A percentile compares a stretch with the other conserved stretches of the same genome.
phyloP scores from a whole-genome alignment of 257 asterid genomes.

The Capsicum rhomboideum region DNA sequence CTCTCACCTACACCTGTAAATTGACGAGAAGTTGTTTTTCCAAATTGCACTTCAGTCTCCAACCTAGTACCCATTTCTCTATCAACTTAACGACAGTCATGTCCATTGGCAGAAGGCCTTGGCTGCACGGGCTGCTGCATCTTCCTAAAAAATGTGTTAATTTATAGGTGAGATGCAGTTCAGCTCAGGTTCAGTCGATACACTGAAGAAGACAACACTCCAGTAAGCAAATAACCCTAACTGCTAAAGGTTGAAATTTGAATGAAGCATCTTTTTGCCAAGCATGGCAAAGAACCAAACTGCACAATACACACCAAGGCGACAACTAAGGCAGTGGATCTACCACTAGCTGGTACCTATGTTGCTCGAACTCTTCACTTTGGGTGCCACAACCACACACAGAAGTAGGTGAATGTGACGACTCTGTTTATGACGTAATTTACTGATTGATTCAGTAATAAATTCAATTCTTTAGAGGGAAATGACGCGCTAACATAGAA shows the following conservation, averaged over 20 bases:
- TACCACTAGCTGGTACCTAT: background rate
- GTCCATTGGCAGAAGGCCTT: constrained; percentile 69
- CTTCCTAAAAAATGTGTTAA: constrained; percentile 28
- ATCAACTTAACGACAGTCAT: constrained; percentile 44
- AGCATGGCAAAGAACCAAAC: background rate
- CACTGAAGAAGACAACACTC: background rate
- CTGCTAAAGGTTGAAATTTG: background rate
- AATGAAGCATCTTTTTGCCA: background rate
- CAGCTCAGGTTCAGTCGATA: background rate
- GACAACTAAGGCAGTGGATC: background rate
- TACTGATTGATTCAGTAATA: no score
- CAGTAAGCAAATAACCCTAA: background rate
- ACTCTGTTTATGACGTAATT: no score
- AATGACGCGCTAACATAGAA: no score
- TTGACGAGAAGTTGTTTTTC: constrained; percentile 39
- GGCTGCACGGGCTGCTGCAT: constrained; percentile 66
- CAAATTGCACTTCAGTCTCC: constrained; percentile 31
- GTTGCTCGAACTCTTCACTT: no score
- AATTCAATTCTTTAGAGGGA: no score
- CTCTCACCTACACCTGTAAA: constrained; percentile 42
- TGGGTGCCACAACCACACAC: no score
- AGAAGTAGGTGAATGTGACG: no score
- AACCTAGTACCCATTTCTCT: background rate
- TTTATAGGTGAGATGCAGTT: background rate
- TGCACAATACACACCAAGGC: background rate